Evolutionary conservation across 371 early-diverging fungal species (phyloP), one percentile per base, ranked within the genome.

Genomic region (Choanephora cucurbitarum): DNA sequence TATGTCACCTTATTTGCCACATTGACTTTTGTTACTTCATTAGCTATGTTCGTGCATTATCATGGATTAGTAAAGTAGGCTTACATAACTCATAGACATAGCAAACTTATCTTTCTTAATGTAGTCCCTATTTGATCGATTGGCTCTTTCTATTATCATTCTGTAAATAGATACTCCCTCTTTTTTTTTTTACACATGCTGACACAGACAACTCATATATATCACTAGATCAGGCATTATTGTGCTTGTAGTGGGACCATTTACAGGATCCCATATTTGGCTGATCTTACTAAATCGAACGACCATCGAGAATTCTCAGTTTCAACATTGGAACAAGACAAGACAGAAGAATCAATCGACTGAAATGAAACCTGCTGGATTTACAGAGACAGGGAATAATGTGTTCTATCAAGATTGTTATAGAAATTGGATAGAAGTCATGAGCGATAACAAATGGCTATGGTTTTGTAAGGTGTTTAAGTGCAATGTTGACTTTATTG

Each of bases 241-340:
- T 17, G 69, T 64, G 7, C 41, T 77, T 43, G 55, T 76, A 15
- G 44, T 78, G 14, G 64, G 78, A 4, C 55, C 62, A 5, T 65
- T 82, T 44, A 73, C 77, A 46, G 63, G 73, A 15, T 52, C 76
- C 24, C 82, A 82, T 60, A 44, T 73, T 10, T 70, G 77, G 53
- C 66, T 79, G 17, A 64, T 79, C 11, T 43, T 73, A 14, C 19
- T 72, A 33, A 78, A 80, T 55, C 61, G 79, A 49, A 80, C 82
- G 3, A 82, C 82, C 0, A 76, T 82, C 37, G 82, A 82, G 58
- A 73, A 73, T 37, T 65, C 69, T 0, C 59, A 49, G 23, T 69
- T 47, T 44, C 67, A 60, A 52, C 55, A 43, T 5, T 73, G 73
- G 73, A 58, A 45, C n/a, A 59, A 49, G 22, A 45, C 32, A n/a